phyloP scores from a whole-genome alignment of 2,329 filamentous ascomycete genomes.

The Neonectria sp. region DNA sequence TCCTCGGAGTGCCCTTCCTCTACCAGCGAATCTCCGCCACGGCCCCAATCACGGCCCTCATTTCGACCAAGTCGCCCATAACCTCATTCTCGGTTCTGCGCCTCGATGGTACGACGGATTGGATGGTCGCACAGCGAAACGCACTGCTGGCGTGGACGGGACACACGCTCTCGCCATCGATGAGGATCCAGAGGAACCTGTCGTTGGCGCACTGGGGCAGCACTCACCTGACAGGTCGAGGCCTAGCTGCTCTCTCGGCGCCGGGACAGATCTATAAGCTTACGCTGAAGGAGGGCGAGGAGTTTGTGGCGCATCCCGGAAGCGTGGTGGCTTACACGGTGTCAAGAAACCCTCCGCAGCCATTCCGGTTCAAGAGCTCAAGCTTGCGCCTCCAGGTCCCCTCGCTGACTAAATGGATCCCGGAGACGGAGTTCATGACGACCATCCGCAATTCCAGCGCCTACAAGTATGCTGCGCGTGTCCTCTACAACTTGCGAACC shows the following conservation, averaged over 20 bases:
- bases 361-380: slow-evolving; percentile 88
- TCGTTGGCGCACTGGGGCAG: slow-evolving; percentile 92
- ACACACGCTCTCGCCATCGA: slow-evolving; percentile 83
- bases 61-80: slow-evolving; percentile 88
- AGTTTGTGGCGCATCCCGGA: slow-evolving; percentile 91
- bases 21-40: slow-evolving; percentile 94
- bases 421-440: slow-evolving; percentile 80
- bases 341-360: slow-evolving; percentile 79
- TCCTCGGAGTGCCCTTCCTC: slow-evolving; percentile 91
- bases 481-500: slow-evolving; percentile 80
- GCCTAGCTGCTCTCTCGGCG: slow-evolving; percentile 86
- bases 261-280: slow-evolving; percentile 93
- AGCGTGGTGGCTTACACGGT: slow-evolving; percentile 94
- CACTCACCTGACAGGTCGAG: slow-evolving; percentile 89
- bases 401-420: slow-evolving; percentile 73
- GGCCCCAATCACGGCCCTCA: slow-evolving; percentile 87
- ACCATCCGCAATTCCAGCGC: slow-evolving; percentile 79
- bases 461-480: slow-evolving; percentile 79
- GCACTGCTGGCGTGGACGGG: slow-evolving; percentile 98
- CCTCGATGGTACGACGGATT: slow-evolving; percentile 94
- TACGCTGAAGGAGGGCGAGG: slow-evolving; percentile 84
- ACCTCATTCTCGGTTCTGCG: slow-evolving; percentile 91
- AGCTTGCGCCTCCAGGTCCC: slow-evolving; percentile 86
- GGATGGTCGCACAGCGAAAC: slow-evolving; percentile 91
- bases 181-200: slow-evolving; percentile 81